Evolutionary conservation across 257 asterid genomes (phyloP).

Genomic region (Solanum ossicruentum): DNA sequence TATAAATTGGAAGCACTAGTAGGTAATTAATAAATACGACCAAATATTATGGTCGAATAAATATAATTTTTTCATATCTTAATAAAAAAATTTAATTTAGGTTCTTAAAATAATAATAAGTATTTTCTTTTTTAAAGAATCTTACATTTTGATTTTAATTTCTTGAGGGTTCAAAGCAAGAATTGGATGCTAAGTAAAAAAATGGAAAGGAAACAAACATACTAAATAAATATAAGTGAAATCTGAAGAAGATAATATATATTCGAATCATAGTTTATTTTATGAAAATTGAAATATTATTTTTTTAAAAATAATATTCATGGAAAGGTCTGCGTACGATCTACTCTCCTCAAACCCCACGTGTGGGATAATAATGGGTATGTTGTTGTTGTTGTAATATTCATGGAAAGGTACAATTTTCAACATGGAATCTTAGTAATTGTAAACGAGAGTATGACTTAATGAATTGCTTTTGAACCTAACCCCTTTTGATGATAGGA

Average conservation of each 20-base stretch:
- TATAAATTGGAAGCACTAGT: background rate
- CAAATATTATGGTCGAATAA: background rate
- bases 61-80: background rate
- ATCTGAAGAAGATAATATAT: too few species aligned
- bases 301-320: too few species aligned
- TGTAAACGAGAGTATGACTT: background rate
- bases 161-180: background rate
- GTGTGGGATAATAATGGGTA: too few species aligned
- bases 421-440: background rate
- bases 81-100: background rate
- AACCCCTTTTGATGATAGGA: background rate
- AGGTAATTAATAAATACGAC: background rate
- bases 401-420: too few species aligned
- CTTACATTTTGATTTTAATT: rapidly evolving
- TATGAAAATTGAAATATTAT: too few species aligned
- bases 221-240: background rate
- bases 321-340: too few species aligned
- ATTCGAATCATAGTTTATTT: rapidly evolving
- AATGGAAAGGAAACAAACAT: background rate
- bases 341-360: too few species aligned
- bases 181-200: background rate
- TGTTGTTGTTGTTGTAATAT: too few species aligned
- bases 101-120: background rate
- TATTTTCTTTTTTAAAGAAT: background rate
- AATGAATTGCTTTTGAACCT: background rate